Conservation (phyloP, 768 basidiomycete species). For the Leccinum sublutescens region DNA sequence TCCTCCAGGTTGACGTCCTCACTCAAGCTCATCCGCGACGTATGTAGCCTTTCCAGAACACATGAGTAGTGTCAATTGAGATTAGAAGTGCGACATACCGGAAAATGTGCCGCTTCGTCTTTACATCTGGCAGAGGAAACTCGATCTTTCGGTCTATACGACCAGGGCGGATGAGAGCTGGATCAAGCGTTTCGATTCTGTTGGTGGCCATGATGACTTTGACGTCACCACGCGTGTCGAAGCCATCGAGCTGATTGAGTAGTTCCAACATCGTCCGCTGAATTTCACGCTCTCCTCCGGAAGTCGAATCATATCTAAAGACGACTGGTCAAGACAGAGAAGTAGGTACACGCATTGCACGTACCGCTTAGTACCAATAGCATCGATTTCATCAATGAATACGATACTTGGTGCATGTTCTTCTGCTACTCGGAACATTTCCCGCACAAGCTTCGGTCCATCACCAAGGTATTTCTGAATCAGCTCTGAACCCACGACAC, state of each 20-base stretch:
- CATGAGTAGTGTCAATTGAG: constrained; percentile 6
- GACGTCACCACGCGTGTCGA: constrained; percentile 98
- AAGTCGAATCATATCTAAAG: constrained; percentile 92
- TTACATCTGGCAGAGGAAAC: constrained; percentile 95
- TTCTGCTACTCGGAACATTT: constrained; percentile 95
- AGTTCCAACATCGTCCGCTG: constrained; percentile 99
- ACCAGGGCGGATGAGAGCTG: constrained; percentile 96
- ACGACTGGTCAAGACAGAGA: constrained; percentile 5
- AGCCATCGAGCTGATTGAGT: constrained; percentile 98
- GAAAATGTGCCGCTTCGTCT: constrained; percentile 99
- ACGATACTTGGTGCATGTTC: constrained; percentile 98
- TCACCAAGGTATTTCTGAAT: constrained; percentile 99
- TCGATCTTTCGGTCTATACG: constrained; percentile 99
- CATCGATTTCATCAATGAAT: constrained; percentile 99
- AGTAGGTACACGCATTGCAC: constrained; percentile 17
- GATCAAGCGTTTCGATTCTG: constrained; percentile 94
- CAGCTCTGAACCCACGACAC: constrained; percentile 95
- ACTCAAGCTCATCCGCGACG: constrained; percentile 87
- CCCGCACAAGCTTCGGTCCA: constrained; percentile 96
- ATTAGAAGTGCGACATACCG: constrained; percentile 43
- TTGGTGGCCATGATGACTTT: constrained; percentile 99
- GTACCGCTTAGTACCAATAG: constrained; percentile 95
- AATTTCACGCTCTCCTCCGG: constrained; percentile 98
- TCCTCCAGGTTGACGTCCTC: constrained; percentile 94
- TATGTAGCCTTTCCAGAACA: constrained; percentile 63